Conservation (phyloP, 345 rosid genomes). For the Murraya paniculata region DNA sequence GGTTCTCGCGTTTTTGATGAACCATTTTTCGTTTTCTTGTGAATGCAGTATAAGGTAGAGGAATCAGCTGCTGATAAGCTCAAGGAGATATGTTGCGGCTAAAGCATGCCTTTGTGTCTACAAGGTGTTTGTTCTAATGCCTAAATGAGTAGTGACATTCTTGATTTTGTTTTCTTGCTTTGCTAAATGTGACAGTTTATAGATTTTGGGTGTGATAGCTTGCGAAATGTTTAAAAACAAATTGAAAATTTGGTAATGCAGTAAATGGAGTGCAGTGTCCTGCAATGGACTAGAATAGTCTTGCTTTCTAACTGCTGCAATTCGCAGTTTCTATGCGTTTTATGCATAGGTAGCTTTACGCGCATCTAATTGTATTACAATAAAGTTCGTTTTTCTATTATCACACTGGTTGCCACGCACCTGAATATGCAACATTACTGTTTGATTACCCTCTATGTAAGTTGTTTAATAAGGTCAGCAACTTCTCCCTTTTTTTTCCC, state of each 20-base stretch:
- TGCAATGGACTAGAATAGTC: background rate
- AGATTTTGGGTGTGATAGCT: background rate
- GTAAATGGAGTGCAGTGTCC: background rate
- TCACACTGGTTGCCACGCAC: background rate
- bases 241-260: background rate
- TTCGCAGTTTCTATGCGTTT: background rate
- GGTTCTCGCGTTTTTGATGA: background rate
- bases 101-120: slow-evolving; percentile 7
- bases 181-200: background rate
- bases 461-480: background rate
- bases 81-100: slow-evolving; percentile 49
- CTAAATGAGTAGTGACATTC: background rate
- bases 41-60: slow-evolving; percentile 70
- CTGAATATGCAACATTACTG: background rate
- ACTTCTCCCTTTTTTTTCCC: background rate
- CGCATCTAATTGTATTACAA: background rate
- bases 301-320: background rate
- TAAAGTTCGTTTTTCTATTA: background rate
- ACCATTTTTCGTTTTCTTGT: background rate
- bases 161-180: background rate
- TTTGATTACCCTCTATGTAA: background rate
- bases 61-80: slow-evolving; percentile 63
- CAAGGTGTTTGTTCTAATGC: slow-evolving; percentile 52
- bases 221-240: background rate
- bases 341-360: background rate